Conservation (phyloP, 1,284 basidiomycete species). For the Cryptococcus deneoformans region DNA sequence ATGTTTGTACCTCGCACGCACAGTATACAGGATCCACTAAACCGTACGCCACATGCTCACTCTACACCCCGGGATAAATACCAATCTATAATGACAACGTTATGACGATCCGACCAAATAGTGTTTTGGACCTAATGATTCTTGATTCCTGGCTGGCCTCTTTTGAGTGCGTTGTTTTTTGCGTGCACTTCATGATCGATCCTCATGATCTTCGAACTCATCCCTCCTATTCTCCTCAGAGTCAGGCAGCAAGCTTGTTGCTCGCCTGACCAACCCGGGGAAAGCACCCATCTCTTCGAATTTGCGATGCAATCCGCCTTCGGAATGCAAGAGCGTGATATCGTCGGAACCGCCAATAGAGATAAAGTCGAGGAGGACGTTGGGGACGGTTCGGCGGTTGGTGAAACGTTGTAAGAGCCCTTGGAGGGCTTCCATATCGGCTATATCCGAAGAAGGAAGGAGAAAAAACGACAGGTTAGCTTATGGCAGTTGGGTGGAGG, state of each 20-base stretch:
- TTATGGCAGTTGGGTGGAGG: background rate
- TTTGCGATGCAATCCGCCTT: conserved; percentile 38
- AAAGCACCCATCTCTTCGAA: conserved; percentile 25
- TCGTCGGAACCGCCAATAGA: conserved; percentile 50
- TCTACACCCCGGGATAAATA: no score
- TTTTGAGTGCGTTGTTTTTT: no score
- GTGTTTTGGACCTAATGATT: no score
- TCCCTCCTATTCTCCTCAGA: background rate
- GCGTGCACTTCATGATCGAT: no score
- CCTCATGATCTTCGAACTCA: no score
- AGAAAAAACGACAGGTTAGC: conserved; percentile 1
- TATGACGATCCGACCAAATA: no score
- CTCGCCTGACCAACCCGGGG: background rate
- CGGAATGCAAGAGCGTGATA: conserved; percentile 39
- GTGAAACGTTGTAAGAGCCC: conserved; percentile 41
- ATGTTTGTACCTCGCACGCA: no score
- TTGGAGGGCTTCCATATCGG: conserved; percentile 42
- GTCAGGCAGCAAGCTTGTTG: conserved; percentile 5
- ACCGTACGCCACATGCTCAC: no score
- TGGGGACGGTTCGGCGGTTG: conserved; percentile 48
- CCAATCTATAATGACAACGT: no score
- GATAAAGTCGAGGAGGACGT: conserved; percentile 45
- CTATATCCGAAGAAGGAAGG: conserved; percentile 11
- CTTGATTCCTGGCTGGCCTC: no score
- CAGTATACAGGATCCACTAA: no score